phyloP scores from a whole-genome alignment of 805 yeast species.

The Lipomyces starkeyi region DNA sequence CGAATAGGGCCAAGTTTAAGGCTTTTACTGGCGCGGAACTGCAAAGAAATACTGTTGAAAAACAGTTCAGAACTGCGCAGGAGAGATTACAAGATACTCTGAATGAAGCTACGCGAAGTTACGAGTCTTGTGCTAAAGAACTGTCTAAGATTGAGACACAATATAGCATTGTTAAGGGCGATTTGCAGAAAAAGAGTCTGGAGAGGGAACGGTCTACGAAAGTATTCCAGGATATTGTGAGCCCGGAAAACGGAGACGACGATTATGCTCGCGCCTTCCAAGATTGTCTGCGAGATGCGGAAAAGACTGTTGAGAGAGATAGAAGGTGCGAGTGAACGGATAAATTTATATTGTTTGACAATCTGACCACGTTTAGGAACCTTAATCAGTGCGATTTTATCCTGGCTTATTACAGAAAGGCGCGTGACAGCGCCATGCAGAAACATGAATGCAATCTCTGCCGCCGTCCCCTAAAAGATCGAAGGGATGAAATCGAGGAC shows the following conservation, averaged over 20 bases:
- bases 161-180: slow-evolving; percentile 32
- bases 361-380: background rate
- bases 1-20: slow-evolving; percentile 42
- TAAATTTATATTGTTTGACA: slow-evolving; percentile 37
- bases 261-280: slow-evolving; percentile 49
- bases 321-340: slow-evolving; percentile 29
- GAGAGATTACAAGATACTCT: slow-evolving; percentile 40
- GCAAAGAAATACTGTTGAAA: slow-evolving; percentile 32
- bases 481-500: slow-evolving; percentile 14
- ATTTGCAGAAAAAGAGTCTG: slow-evolving; percentile 15
- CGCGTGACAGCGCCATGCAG: slow-evolving; percentile 64
- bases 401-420: slow-evolving; percentile 69
- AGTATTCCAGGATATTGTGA: slow-evolving; percentile 1
- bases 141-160: slow-evolving; percentile 37
- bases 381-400: slow-evolving; percentile 71
- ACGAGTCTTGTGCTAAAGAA: slow-evolving; percentile 36
- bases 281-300: slow-evolving; percentile 4
- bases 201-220: slow-evolving; percentile 12
- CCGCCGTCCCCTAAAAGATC: slow-evolving; percentile 63
- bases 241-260: background rate
- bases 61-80: slow-evolving; percentile 30
- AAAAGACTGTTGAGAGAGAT: slow-evolving; percentile 24
- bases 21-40: slow-evolving; percentile 34
- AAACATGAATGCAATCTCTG: slow-evolving; percentile 74
- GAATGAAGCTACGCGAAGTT: slow-evolving; percentile 29